Evolutionary conservation across 2,329 filamentous ascomycete species (phyloP), one percentile per base, ranked within the genome.

Genomic region (Ophiostoma pallidulum): DNA sequence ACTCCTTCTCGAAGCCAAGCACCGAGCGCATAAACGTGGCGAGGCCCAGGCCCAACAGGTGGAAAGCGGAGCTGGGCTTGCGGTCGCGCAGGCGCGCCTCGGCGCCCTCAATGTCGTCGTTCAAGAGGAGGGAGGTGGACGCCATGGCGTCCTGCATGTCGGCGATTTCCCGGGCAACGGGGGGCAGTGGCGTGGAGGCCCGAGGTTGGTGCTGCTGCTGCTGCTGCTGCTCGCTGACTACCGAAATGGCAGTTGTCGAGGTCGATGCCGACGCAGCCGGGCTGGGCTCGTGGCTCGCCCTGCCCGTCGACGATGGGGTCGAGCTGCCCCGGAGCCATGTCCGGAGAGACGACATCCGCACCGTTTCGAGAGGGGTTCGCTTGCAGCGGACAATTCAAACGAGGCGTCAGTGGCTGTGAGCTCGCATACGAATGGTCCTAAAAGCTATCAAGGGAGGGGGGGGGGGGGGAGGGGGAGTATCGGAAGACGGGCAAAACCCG

Each of bases 81-180:
- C 76, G 75, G 31, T 95, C 72, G 36, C 80, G 78, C 24, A 98
- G 74, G 38, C 80, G 78, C 51, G 72, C 72, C 66, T 94, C 86
- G 6, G 92, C 92, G 33, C 78, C 81, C 31, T 88, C 85, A 51
- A 97, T 83, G 66, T 97, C 88, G 66, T 95, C 89, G 60, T 92
- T 84, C 73, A 95, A 84, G 57, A 95, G 86, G 49, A 86, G 69
- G 8, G 76, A 73, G 4, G 83, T 79, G 33, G 85, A 84, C 62
- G 60, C 63, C 68, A 82, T 75, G 54, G 78, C 80, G 56, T 77
- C 72, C 54, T 73, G 66, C 55, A 85, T 72, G 58, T 81, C 69
- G 36, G 66, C 65, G 52, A 73, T 66, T 58, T 79, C 74, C 12
- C 63, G 59, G 29, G 65, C 60, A 4, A 47, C 49, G 5, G 54